These are phyloP conservation scores for Pugionium dolabratum DNA, from an alignment of 345 rosid species.

Conservation along the genomic window DNA sequence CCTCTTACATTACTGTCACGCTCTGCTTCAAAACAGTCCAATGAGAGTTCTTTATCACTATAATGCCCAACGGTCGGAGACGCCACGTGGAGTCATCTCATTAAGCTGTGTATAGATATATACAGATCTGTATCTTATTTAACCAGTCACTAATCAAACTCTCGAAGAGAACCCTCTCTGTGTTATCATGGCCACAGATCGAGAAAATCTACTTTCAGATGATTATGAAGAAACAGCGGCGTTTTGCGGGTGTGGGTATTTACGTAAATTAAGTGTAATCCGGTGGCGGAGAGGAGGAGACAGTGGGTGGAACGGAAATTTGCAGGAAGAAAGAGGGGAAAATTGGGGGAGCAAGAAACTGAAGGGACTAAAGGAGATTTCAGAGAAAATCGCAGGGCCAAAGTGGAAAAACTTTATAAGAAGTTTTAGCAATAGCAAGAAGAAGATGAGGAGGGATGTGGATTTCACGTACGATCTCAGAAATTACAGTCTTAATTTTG, in stretches of 20 bases:
- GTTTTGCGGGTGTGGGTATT: constrained; percentile 46
- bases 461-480: constrained; percentile 59
- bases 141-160: neutral
- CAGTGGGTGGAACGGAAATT: constrained; percentile 19
- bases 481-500: constrained; percentile 76
- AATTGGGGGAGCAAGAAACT: constrained; percentile 42
- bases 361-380: constrained; percentile 47
- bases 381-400: constrained; percentile 58
- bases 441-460: constrained; percentile 43
- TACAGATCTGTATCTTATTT: neutral
- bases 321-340: constrained; percentile 37
- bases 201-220: constrained; percentile 28
- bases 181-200: constrained; percentile 36
- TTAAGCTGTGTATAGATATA: neutral
- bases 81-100: constrained; percentile 19
- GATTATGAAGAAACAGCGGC: constrained; percentile 39
- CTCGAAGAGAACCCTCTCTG: neutral
- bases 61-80: constrained; percentile 14
- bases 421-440: constrained; percentile 38
- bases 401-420: constrained; percentile 67
- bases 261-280: constrained; percentile 20
- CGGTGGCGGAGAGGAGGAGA: constrained; percentile 35
- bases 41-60: neutral
- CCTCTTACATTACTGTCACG: constrained; percentile 32
- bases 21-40: constrained; percentile 9